phyloP scores from a whole-genome alignment of 495 filamentous ascomycete species.

The Ascodesmis nigricans region DNA sequence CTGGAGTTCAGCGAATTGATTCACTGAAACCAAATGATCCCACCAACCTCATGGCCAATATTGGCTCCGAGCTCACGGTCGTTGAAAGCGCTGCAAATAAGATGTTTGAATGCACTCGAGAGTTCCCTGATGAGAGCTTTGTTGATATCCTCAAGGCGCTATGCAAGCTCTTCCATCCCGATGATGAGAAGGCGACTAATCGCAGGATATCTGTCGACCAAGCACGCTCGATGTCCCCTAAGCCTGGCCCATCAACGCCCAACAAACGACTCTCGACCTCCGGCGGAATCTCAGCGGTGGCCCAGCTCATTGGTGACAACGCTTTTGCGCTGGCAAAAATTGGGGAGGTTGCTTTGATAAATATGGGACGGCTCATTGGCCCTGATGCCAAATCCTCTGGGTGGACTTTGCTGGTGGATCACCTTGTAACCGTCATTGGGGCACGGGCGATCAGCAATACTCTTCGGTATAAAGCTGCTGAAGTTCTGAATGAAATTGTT shows the following conservation, averaged over 20 bases:
- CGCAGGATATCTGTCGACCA: conserved; percentile 11
- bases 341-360: conserved; percentile 53
- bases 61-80: conserved; percentile 58
- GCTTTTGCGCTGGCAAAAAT: conserved; percentile 67
- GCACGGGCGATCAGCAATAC: conserved; percentile 31
- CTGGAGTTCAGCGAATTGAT: conserved; percentile 19
- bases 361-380: conserved; percentile 50
- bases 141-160: conserved; percentile 54
- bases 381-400: conserved; percentile 40
- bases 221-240: conserved; percentile 21
- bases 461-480: conserved; percentile 48
- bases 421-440: conserved; percentile 44
- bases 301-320: conserved; percentile 36
- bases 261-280: conserved; percentile 42
- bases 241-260: conserved; percentile 21
- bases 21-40: conserved; percentile 14
- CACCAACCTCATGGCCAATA: conserved; percentile 32
- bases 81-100: conserved; percentile 74
- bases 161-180: conserved; percentile 37
- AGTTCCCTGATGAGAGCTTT: conserved; percentile 67
- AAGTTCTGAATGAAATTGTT: conserved; percentile 50
- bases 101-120: conserved; percentile 70
- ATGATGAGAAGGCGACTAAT: conserved; percentile 21
- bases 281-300: conserved; percentile 31
- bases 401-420: conserved; percentile 49